Conservation (phyloP, 805 yeast genomes). For the Ogataea ramenticola region DNA sequence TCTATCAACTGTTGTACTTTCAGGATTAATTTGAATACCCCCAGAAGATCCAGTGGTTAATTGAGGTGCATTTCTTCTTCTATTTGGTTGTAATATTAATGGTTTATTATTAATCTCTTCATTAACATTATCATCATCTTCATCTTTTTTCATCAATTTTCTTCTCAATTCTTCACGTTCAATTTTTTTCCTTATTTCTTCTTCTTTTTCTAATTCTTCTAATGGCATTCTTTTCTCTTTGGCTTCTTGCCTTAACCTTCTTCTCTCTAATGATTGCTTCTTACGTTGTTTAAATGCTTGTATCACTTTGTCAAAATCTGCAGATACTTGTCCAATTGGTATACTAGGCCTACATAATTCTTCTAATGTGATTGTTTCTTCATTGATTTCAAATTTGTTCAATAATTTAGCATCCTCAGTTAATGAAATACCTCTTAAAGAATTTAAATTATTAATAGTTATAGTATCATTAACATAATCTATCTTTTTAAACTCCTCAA, state of each 20-base stretch:
- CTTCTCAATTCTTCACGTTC: constrained; percentile 7
- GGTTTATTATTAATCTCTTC: constrained; percentile 8
- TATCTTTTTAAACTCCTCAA: constrained; percentile 12
- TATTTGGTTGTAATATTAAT: neutral
- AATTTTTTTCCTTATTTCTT: constrained; percentile 11
- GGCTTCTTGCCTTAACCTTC: constrained; percentile 34
- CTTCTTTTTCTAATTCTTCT: constrained; percentile 19
- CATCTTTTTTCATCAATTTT: constrained; percentile 9
- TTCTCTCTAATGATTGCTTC: constrained; percentile 26
- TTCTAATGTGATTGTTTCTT: constrained; percentile 50
- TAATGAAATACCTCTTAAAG: constrained; percentile 29
- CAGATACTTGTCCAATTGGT: constrained; percentile 60
- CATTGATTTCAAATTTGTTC: constrained; percentile 38
- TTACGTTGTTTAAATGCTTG: constrained; percentile 38
- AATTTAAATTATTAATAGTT: constrained; percentile 28
- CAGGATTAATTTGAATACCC: constrained; percentile 17
- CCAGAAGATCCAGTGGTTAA: constrained; percentile 21
- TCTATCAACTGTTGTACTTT: constrained; percentile 57
- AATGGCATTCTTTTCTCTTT: constrained; percentile 29
- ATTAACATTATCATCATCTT: constrained; percentile 8
- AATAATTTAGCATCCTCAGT: constrained; percentile 33
- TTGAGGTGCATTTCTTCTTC: constrained; percentile 14
- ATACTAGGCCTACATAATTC: constrained; percentile 64
- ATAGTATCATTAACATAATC: constrained; percentile 9
- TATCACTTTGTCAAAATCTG: constrained; percentile 47